Evolutionary conservation across 495 filamentous ascomycete species (phyloP).

Genomic region (Aspergillus biplanus): DNA sequence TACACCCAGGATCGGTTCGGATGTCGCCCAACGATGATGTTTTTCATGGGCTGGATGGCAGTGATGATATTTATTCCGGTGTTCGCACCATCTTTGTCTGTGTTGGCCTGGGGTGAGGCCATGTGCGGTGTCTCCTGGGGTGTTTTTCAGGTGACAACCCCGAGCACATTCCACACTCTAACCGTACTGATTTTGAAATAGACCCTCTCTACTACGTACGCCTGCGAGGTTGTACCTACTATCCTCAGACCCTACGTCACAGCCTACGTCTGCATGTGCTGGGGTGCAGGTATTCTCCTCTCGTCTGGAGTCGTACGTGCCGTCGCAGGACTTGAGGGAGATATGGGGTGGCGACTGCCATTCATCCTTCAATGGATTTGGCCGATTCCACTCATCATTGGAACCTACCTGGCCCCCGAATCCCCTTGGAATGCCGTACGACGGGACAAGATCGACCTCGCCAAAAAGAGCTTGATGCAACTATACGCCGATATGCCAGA

Average conservation of each 20-base stretch:
- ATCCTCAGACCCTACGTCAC: conserved; percentile 47
- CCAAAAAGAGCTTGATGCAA: conserved; percentile 45
- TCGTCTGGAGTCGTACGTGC: conserved; percentile 52
- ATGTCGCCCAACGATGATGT: conserved; percentile 64
- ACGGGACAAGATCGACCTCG: conserved; percentile 45
- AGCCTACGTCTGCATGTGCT: conserved; percentile 51
- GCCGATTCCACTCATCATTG: conserved; percentile 50
- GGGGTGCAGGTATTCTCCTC: conserved; percentile 54
- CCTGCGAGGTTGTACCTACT: conserved; percentile 52
- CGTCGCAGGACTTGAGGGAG: conserved; percentile 28
- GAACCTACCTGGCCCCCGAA: conserved; percentile 47
- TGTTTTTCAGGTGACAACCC: conserved; percentile 44
- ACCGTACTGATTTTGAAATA: conserved; percentile 4
- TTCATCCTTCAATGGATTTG: conserved; percentile 61
- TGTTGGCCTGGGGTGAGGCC: conserved; percentile 25
- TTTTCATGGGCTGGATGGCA: conserved; percentile 55
- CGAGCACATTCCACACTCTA: neutral
- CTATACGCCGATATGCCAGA: conserved; percentile 35
- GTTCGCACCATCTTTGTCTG: conserved; percentile 24
- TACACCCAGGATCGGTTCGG: conserved; percentile 65
- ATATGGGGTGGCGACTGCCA: conserved; percentile 56
- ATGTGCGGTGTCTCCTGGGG: conserved; percentile 33
- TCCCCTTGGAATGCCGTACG: conserved; percentile 49
- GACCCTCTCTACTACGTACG: conserved; percentile 52
- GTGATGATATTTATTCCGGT: conserved; percentile 39